These are phyloP conservation scores for Fusarium metavorans DNA, from an alignment of 2,329 filamentous ascomycete species.

Conservation along the genomic window DNA sequence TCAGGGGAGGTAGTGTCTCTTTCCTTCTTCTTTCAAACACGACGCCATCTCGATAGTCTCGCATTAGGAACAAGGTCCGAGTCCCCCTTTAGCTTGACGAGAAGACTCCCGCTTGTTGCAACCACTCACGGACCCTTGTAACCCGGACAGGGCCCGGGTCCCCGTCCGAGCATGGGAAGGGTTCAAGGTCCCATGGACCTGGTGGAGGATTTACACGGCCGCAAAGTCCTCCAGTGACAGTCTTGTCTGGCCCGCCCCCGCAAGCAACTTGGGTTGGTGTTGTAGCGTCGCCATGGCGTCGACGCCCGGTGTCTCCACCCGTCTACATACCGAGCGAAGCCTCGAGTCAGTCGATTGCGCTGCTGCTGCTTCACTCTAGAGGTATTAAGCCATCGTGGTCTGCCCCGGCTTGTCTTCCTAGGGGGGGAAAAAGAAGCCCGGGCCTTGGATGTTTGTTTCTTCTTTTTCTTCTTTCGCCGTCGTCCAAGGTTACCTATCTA, in stretches of 20 bases:
- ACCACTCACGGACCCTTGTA: not conserved
- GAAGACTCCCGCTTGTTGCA: too few relatives aligned
- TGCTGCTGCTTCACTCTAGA: not conserved
- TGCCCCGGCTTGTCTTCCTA: conserved; percentile 16
- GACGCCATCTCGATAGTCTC: conserved; percentile 42
- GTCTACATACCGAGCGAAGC: conserved; percentile 24
- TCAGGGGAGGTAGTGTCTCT: not conserved
- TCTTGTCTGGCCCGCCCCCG: conserved; percentile 43
- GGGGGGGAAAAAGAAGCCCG: not conserved
- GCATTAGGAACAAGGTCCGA: conserved; percentile 36
- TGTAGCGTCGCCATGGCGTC: conserved; percentile 32
- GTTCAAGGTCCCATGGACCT: conserved; percentile 4
- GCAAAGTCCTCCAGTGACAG: conserved; percentile 22
- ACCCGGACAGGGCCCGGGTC: not conserved
- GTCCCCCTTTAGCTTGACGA: not conserved
- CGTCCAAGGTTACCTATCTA: not conserved
- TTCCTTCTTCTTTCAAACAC: not conserved
- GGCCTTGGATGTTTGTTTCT: not conserved
- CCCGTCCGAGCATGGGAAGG: not conserved
- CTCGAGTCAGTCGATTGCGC: conserved; percentile 39
- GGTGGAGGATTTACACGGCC: conserved; percentile 12
- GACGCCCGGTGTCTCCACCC: conserved; percentile 30
- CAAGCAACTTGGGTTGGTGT: conserved; percentile 16
- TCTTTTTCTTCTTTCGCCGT: not conserved
- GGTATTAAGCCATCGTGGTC: conserved; percentile 43